phyloP scores from a whole-genome alignment of 2,329 filamentous ascomycete species.

The Geosmithia flava region DNA sequence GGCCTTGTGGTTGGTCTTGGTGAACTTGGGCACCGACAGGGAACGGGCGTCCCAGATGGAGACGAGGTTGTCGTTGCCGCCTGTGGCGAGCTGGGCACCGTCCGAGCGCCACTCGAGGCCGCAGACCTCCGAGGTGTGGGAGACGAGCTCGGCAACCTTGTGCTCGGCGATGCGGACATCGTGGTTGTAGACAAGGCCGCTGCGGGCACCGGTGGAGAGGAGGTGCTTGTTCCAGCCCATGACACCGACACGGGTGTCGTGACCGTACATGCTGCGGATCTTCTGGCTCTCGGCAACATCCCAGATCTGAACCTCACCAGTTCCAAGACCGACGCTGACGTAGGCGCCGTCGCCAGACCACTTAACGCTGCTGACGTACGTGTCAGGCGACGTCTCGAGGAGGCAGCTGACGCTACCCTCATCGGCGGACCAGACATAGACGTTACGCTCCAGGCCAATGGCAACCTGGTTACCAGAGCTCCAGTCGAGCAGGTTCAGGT shows the following conservation, averaged over 20 bases:
- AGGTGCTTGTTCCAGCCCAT: slow-evolving; percentile 99
- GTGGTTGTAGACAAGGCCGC: slow-evolving; percentile 94
- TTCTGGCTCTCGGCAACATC: slow-evolving; percentile 91
- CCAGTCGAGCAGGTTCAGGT: slow-evolving; percentile 97
- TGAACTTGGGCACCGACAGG: slow-evolving; percentile 89
- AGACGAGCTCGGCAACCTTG: slow-evolving; percentile 94
- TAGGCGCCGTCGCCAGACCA: slow-evolving; percentile 98
- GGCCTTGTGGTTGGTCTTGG: slow-evolving; percentile 98
- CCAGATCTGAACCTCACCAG: slow-evolving; percentile 98
- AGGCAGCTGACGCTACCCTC: slow-evolving; percentile 81
- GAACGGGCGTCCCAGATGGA: slow-evolving; percentile 98
- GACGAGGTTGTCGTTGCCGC: slow-evolving; percentile 97
- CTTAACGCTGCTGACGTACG: slow-evolving; percentile 95
- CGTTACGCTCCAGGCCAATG: slow-evolving; percentile 90
- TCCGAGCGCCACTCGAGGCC: slow-evolving; percentile 96
- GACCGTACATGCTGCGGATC: slow-evolving; percentile 96
- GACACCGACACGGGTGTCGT: slow-evolving; percentile 90
- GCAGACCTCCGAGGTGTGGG: slow-evolving; percentile 95
- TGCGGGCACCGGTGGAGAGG: slow-evolving; percentile 87
- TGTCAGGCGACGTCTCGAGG: slow-evolving; percentile 77
- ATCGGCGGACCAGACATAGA: slow-evolving; percentile 98
- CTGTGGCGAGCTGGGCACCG: slow-evolving; percentile 90
- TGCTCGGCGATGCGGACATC: slow-evolving; percentile 95
- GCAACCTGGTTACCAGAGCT: slow-evolving; percentile 96
- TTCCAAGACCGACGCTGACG: slow-evolving; percentile 86